Evolutionary conservation across 2,329 filamentous ascomycete genomes (phyloP), one percentile per base, ranked within the genome.

Genomic region (Cadophora malorum): DNA sequence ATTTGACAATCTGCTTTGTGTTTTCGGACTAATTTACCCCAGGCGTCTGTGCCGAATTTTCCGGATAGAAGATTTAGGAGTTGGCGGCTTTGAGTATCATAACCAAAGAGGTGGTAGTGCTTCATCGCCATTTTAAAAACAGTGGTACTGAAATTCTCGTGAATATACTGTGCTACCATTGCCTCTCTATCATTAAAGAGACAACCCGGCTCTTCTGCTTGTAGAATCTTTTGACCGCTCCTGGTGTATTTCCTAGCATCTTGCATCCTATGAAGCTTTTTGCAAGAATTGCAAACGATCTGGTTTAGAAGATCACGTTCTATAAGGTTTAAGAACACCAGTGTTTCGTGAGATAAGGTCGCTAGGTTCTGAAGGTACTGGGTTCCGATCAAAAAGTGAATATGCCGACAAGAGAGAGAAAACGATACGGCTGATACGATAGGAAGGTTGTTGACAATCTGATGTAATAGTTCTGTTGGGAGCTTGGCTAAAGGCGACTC

Each of bases 71-170:
- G 61, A 61, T 63, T 61, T 49, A 69, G 67, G 55, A 70, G 66
- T 56, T 58, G 45, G 66, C 64, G 67, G 56, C 21, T 67, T 66
- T 35, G 64, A 65, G 64, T 33, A 67, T 69, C 64, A 25, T 69
- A 21, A 49, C 64, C 67, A 67, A 70, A 69, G 23, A 60, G 55
- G 61, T n/a, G 55, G 50, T 70, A 52, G 31, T 67, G 66, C 56
- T 70, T 70, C 64, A 70, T 67, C 64, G 55, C 64, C 69, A 70
- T 70, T 63, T 68, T 70, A 61, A 68, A 70, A 67, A 70, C 55
- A 67, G 61, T 52, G 31, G 60, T 63, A 56, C 69, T 70, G 64
- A 70, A 69, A 47, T 63, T 65, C 5, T 64, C 38, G 33, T 70
- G 50, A 33, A 70, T 67, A 63, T 33, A 67, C 16, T 0, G 2